phyloP scores from a whole-genome alignment of 2,329 filamentous ascomycete species.

The Colletotrichum spaethianum region DNA sequence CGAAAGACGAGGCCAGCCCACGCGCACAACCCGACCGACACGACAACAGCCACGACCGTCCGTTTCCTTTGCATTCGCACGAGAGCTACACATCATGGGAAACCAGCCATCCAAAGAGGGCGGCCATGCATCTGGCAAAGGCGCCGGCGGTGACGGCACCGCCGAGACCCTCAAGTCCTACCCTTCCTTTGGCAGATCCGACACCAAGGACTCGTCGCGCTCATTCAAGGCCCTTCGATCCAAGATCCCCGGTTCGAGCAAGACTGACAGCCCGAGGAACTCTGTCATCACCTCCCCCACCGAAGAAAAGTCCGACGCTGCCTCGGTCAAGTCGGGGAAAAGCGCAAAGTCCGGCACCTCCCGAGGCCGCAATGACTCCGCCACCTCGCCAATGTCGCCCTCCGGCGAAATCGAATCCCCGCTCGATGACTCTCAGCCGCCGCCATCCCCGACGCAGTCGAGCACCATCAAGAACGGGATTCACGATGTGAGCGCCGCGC shows the following conservation, averaged over 20 bases:
- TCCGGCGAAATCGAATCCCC: constrained; percentile 58
- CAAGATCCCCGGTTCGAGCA: constrained; percentile 84
- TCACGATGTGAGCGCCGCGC: constrained; percentile 84
- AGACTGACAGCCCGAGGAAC: constrained; percentile 84
- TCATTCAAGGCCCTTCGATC: constrained; percentile 89
- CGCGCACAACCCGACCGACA: constrained; percentile 34
- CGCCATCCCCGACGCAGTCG: constrained; percentile 90
- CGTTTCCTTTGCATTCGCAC: constrained; percentile 14
- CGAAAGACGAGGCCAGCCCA: constrained; percentile 38
- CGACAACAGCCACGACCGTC: constrained; percentile 20
- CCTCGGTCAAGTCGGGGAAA: constrained; percentile 80
- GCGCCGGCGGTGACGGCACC: constrained; percentile 55
- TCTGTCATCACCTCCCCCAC: constrained; percentile 78
- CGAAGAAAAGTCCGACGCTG: constrained; percentile 82
- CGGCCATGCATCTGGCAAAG: constrained; percentile 65
- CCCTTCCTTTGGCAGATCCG: constrained; percentile 91
- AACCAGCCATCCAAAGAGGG: constrained; percentile 79
- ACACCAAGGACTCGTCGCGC: constrained; percentile 92
- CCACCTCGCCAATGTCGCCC: constrained; percentile 57
- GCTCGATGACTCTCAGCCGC: constrained; percentile 69
- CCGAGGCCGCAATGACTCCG: constrained; percentile 63
- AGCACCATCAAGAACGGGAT: constrained; percentile 76
- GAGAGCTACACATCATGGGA: constrained; percentile 70
- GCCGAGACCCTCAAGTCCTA: constrained; percentile 82
- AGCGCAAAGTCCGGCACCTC: constrained; percentile 68